Evolutionary conservation across 306 rosid species (phyloP).

Genomic region (Gastrolobium bilobum): DNA sequence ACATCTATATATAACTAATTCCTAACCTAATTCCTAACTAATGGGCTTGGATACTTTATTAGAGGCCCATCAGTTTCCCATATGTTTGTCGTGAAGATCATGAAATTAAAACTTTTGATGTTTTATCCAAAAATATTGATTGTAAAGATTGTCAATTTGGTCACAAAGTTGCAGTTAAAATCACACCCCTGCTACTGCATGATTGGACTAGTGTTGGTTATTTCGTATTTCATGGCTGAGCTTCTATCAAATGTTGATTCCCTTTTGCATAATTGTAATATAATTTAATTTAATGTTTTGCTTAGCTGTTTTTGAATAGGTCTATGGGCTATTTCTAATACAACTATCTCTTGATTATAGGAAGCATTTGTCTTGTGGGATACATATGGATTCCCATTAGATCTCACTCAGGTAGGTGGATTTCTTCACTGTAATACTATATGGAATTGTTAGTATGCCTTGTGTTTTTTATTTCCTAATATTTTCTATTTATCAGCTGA

Average conservation of each 20-base stretch:
- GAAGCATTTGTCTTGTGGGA: slow-evolving; percentile 99
- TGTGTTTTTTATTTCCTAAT: slow-evolving; percentile 37
- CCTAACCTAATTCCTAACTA: too few relatives aligned
- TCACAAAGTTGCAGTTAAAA: slow-evolving; percentile 33
- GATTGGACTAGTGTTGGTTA: slow-evolving; percentile 8
- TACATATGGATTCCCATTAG: slow-evolving; percentile 93
- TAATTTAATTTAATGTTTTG: slow-evolving; percentile 28
- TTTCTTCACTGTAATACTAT: slow-evolving; percentile 32
- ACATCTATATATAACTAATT: too few relatives aligned
- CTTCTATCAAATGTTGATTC: not conserved
- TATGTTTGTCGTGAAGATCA: slow-evolving; percentile 17
- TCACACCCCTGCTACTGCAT: not conserved
- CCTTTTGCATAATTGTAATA: slow-evolving; percentile 6
- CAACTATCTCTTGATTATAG: slow-evolving; percentile 59
- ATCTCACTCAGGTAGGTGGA: slow-evolving; percentile 88
- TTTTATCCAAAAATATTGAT: slow-evolving; percentile 23
- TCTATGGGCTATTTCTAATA: slow-evolving; percentile 44
- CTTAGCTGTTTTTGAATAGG: slow-evolving; percentile 12
- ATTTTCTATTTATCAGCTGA: slow-evolving; percentile 66
- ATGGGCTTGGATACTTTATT: too few relatives aligned
- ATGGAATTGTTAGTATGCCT: slow-evolving; percentile 30
- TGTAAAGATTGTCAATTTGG: slow-evolving; percentile 28
- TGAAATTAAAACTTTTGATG: not conserved
- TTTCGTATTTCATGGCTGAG: not conserved
- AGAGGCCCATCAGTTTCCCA: not conserved